Evolutionary conservation across 768 basidiomycete genomes (phyloP), one percentile per base, ranked within the genome.

Genomic region (Termitomyces sp.): DNA sequence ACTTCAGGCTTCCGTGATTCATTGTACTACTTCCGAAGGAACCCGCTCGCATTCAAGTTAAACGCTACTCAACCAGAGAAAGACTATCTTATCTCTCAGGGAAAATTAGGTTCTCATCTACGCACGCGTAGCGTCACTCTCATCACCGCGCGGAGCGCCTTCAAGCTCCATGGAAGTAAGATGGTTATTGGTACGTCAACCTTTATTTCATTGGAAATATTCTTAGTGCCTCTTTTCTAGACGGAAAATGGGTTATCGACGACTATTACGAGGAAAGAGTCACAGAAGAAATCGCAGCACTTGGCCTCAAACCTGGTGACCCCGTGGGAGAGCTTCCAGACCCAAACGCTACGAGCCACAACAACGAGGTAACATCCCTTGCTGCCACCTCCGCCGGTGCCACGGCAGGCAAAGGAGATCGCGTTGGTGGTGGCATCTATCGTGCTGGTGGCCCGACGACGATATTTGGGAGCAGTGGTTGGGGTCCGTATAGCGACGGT

Each of bases 1-100:
- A 91, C 92, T 9, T 95, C 93, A 19, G 97, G 97, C 4, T 98
- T 93, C 72, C 83, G 93, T 46, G 97, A 98, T 69, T 98, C 97
- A 9, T 75, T 98, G n/a, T 97, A 98, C 71, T 98, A 98, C 71
- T 95, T 98, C 72, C 88, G 97, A 2, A 82, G 93, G 6, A 97
- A 96, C 60, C 83, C 84, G 0, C 83, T 93, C 28, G 88, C 96
- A 15, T 78, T 94, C 75, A 98, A 98, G 70, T 80, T 97, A 57
- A 88, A 87, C 59, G 92, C 93, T 32, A 90, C 87, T 0, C 88
- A 93, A 55, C 78, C 82, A 17, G 97, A 98, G 71, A 97, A 98
- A 68, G 93, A 98, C 61, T 83, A 86, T 58, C 85, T 98, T 62
- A 97, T 99, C 63, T 80, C 84, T 41, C 83, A 83, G 47, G 93